These are phyloP conservation scores for Blepharisma undulans DNA, from an alignment of 169 alveolate species.

Conservation along the genomic window DNA sequence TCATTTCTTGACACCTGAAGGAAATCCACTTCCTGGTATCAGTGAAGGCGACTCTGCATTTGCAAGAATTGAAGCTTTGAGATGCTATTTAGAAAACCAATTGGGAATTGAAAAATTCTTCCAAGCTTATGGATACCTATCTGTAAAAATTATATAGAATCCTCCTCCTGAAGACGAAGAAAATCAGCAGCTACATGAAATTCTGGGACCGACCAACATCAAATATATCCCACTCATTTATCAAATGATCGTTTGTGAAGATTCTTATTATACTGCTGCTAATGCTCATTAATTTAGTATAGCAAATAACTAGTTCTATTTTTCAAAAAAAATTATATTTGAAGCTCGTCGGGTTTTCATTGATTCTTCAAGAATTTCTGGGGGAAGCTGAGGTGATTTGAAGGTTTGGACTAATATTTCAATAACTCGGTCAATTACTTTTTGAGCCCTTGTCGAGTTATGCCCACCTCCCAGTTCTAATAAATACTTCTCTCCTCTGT, in stretches of 20 bases:
- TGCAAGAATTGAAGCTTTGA: constrained; percentile 66
- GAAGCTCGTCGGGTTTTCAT: constrained; percentile 16
- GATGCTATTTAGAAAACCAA: constrained; percentile 58
- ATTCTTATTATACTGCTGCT: constrained; percentile 45
- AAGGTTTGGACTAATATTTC: not conserved
- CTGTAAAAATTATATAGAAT: not conserved
- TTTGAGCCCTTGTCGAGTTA: constrained; percentile 26
- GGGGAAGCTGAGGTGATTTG: not conserved
- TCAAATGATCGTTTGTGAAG: constrained; percentile 75
- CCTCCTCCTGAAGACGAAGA: constrained; percentile 41
- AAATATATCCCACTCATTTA: constrained; percentile 58
- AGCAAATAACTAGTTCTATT: not conserved
- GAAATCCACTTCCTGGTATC: constrained; percentile 49
- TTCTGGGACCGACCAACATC: constrained; percentile 48
- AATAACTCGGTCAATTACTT: constrained; percentile 28
- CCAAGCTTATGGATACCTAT: constrained; percentile 49
- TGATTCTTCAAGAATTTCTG: not conserved
- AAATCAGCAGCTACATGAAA: constrained; percentile 42
- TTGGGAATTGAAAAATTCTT: constrained; percentile 47
- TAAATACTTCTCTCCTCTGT: constrained; percentile 25
- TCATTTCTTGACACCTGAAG: constrained; percentile 43
- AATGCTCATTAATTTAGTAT: constrained; percentile 22
- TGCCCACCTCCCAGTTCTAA: constrained; percentile 38
- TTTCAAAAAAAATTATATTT: not conserved
- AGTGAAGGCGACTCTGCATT: constrained; percentile 48